These are phyloP conservation scores for Gentiana dahurica DNA, from an alignment of 257 asterid genomes.

Conservation along the genomic window DNA sequence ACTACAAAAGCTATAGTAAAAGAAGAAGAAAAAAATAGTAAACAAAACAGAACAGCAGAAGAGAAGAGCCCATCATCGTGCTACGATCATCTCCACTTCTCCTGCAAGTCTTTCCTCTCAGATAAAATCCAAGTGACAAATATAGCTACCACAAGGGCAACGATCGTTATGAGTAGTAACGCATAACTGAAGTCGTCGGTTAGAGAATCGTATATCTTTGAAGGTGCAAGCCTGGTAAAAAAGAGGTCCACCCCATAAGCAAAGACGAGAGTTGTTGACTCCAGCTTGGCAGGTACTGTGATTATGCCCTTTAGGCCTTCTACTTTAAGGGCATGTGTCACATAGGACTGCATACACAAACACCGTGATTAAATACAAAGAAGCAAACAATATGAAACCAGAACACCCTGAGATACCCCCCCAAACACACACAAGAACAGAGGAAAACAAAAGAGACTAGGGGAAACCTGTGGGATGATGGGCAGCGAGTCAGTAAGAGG, in stretches of 20 bases:
- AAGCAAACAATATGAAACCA: too few species aligned
- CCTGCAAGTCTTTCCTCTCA: conserved; percentile 91
- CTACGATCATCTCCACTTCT: conserved; percentile 79
- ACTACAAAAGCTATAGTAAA: neutral
- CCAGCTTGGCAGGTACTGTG: conserved; percentile 80
- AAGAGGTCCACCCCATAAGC: conserved; percentile 89
- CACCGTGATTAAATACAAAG: too few species aligned
- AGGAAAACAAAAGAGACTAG: too few species aligned
- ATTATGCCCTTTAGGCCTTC: conserved; percentile 83
- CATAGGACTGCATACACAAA: conserved; percentile 57
- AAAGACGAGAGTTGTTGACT: conserved; percentile 90
- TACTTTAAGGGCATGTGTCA: conserved; percentile 81
- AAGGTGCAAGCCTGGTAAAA: conserved; percentile 87
- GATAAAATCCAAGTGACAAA: conserved; percentile 90
- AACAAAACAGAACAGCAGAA: neutral
- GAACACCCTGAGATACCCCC: too few species aligned
- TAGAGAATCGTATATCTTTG: conserved; percentile 87
- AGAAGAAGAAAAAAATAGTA: neutral
- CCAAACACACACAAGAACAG: too few species aligned
- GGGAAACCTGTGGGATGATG: conserved; percentile 76
- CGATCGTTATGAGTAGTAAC: conserved; percentile 72
- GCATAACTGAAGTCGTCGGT: conserved; percentile 98
- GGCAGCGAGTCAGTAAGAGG: conserved; percentile 96
- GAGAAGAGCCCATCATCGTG: neutral
- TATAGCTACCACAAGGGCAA: conserved; percentile 69